phyloP scores from a whole-genome alignment of 148 eudicot species.

The Vaccinium vitisidaea region DNA sequence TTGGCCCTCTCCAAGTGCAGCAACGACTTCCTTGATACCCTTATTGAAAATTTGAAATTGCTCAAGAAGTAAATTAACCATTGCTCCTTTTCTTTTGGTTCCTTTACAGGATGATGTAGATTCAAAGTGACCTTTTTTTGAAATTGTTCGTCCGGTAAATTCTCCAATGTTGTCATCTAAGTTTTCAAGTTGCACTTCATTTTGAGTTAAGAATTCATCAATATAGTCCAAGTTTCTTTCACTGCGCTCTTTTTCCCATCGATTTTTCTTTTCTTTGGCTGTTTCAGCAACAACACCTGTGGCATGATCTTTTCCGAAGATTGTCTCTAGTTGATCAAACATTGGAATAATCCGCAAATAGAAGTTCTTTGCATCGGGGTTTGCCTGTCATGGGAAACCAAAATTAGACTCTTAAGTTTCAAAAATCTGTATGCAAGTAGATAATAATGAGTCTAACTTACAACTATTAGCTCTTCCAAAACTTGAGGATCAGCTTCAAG shows the following conservation, averaged over 20 bases:
- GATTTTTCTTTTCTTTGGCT: background rate
- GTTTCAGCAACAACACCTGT: background rate
- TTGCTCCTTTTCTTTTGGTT: background rate
- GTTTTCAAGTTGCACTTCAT: background rate
- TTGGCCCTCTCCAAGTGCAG: background rate
- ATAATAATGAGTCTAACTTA: too few species aligned
- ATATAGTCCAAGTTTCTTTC: background rate
- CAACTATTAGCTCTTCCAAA: background rate
- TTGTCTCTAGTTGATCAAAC: background rate
- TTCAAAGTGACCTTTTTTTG: background rate
- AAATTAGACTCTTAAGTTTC: background rate
- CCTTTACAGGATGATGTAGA: background rate
- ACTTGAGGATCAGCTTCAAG: background rate
- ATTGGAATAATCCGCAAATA: background rate
- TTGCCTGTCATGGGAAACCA: background rate
- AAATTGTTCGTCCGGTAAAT: background rate
- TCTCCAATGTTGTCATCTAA: background rate
- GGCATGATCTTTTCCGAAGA: background rate
- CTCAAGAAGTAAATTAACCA: background rate
- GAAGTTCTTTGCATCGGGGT: conserved; percentile 6
- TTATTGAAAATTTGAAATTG: background rate
- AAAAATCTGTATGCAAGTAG: too few species aligned
- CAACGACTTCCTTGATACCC: background rate
- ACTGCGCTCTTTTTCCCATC: background rate
- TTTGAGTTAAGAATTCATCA: background rate